phyloP scores from a whole-genome alignment of 163 green algal species.

The Scenedesmus sp. region DNA sequence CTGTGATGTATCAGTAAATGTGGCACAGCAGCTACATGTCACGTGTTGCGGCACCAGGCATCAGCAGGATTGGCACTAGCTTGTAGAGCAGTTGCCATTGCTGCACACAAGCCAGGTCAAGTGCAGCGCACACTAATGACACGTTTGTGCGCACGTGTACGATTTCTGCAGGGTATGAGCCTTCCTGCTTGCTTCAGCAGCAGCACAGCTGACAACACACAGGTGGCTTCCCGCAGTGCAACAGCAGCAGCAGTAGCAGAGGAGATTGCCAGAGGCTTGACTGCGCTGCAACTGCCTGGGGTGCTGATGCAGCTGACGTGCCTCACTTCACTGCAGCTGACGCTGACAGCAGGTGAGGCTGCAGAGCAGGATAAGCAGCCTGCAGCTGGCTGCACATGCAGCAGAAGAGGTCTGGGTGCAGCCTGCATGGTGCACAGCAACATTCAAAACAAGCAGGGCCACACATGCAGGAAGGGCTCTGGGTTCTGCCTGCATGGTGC shows the following conservation, averaged over 20 bases:
- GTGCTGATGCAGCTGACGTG: not conserved
- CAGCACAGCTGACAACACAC: not conserved
- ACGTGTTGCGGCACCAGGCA: not conserved
- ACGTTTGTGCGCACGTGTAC: not conserved
- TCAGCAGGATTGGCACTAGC: too few species aligned
- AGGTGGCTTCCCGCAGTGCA: not conserved
- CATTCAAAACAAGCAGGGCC: too few species aligned
- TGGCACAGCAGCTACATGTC: not conserved
- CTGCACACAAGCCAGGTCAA: not conserved
- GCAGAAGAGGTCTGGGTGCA: too few species aligned
- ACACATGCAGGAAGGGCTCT: too few species aligned
- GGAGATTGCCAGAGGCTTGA: not conserved
- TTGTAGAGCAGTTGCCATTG: not conserved
- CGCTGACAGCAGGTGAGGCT: not conserved
- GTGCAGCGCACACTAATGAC: not conserved
- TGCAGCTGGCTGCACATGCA: not conserved
- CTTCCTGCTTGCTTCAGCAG: not conserved
- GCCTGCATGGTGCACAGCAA: too few species aligned
- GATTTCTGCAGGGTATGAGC: not conserved
- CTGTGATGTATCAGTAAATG: too few species aligned
- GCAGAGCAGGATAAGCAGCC: not conserved
- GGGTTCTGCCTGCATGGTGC: too few species aligned
- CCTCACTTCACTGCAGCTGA: slow-evolving; percentile 1
- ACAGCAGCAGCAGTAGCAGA: not conserved
- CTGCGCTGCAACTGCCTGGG: not conserved